Percentiles rank a stretch among this genome's conserved stretches.
Evolutionary conservation across 257 asterid species (phyloP).

Genomic region (Nicotiana obtusifolia): DNA sequence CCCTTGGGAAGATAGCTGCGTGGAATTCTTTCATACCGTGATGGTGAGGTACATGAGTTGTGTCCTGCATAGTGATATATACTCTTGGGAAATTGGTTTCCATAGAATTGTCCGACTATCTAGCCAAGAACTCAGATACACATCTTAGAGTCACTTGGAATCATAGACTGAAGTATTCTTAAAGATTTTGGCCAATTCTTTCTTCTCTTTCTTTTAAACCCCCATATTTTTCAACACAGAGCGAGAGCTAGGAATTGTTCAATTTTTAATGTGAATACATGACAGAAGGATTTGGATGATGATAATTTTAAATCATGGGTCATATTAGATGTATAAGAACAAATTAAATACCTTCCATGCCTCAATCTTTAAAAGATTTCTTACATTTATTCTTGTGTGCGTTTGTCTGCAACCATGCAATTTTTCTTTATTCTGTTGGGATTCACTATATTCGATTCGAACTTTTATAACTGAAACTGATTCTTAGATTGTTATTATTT

Average conservation of each 20-base stretch:
- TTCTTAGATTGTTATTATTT: not conserved
- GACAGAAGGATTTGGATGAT: not conserved
- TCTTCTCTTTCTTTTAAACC: not conserved
- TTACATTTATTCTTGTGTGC: not conserved
- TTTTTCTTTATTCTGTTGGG: not conserved
- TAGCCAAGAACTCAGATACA: not conserved
- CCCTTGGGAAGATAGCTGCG: not conserved
- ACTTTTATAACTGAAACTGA: not conserved
- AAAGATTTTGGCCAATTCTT: not conserved
- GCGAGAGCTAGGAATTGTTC: not conserved
- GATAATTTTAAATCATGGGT: not conserved
- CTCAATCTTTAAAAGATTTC: not conserved
- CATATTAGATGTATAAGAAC: not conserved
- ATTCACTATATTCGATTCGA: not conserved
- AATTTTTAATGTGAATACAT: not conserved
- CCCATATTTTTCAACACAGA: not conserved
- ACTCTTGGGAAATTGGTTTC: not conserved
- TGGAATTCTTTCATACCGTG: too few species aligned
- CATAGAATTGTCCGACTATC: not conserved
- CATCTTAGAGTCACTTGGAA: not conserved
- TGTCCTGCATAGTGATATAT: not conserved
- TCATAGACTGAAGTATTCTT: not conserved
- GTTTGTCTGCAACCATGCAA: not conserved
- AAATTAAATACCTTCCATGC: not conserved
- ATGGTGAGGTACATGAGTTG: not conserved